Conservation (phyloP, 2,329 filamentous ascomycete genomes). For the Arthrobotrys entomopaga region DNA sequence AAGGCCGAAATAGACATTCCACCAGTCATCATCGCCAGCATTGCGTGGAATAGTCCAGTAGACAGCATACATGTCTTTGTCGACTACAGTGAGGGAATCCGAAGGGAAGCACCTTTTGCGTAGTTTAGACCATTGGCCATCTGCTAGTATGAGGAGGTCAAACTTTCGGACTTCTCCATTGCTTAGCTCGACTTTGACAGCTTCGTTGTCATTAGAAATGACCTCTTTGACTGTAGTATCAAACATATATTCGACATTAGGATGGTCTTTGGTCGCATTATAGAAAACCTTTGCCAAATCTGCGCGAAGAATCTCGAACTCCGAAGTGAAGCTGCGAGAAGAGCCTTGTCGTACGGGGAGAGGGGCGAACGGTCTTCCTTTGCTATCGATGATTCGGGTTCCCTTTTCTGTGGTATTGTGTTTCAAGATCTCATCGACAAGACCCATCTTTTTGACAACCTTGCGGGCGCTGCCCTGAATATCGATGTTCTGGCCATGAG, state of each 20-base stretch:
- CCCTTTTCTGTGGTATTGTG: constrained; percentile 66
- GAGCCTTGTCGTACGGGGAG: constrained; percentile 63
- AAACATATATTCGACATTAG: constrained; percentile 62
- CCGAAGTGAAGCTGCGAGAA: constrained; percentile 65
- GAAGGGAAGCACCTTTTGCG: constrained; percentile 59
- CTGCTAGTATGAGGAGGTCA: constrained; percentile 69
- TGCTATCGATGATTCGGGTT: constrained; percentile 63
- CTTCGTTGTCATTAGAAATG: constrained; percentile 60
- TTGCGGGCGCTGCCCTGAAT: constrained; percentile 67
- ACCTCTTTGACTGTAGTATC: constrained; percentile 59
- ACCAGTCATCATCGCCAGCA: constrained; percentile 24
- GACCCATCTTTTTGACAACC: constrained; percentile 67
- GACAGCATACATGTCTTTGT: constrained; percentile 38
- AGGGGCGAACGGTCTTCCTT: constrained; percentile 62
- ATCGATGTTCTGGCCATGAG: constrained; percentile 68
- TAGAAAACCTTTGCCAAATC: constrained; percentile 63
- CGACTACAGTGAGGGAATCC: constrained; percentile 22
- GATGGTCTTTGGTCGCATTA: constrained; percentile 62
- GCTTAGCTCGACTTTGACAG: constrained; percentile 63
- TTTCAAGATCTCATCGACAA: constrained; percentile 64
- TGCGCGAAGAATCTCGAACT: constrained; percentile 65
- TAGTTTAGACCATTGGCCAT: constrained; percentile 67
- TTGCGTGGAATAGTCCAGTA: constrained; percentile 37
- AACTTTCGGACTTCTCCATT: constrained; percentile 64
- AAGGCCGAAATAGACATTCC: constrained; percentile 29